A percentile compares a stretch with the other conserved stretches of the same genome.
phyloP scores from a whole-genome alignment of 108 stramenopile species.

The Conticribra weissflogii region DNA sequence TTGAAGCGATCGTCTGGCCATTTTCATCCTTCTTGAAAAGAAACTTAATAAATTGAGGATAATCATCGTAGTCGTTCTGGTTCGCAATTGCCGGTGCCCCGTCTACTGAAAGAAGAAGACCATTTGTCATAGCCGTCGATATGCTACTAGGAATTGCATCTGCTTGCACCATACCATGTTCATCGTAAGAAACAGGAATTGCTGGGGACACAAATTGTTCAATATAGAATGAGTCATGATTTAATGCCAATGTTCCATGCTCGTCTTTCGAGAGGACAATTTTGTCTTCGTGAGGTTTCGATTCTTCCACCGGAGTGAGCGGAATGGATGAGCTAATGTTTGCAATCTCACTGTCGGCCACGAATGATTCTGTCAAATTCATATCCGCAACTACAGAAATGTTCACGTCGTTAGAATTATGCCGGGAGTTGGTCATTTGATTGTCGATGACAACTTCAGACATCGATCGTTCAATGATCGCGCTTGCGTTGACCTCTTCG shows the following conservation, averaged over 20 bases:
- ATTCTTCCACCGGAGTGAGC: no score
- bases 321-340: no score
- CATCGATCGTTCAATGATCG: not conserved
- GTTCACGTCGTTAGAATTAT: no score
- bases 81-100: not conserved
- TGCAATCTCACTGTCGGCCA: no score
- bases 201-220: conserved; percentile 18
- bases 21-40: conserved; percentile 39
- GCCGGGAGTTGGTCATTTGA: conserved; percentile 9
- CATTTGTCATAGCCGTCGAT: not conserved
- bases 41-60: conserved; percentile 36
- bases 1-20: conserved; percentile 51
- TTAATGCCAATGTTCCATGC: not conserved
- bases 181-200: conserved; percentile 41
- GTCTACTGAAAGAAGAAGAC: not conserved
- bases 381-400: no score
- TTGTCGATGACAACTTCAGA: not conserved
- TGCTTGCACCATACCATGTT: conserved; percentile 28
- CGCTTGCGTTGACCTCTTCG: not conserved
- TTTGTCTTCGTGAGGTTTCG: no score
- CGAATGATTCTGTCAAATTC: no score
- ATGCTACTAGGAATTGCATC: not conserved
- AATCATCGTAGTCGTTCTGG: conserved; percentile 16
- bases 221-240: conserved; percentile 10
- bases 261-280: conserved; percentile 7